Evolutionary conservation across 176 grass and related monocot genomes (phyloP), one percentile per base, ranked within the genome.

Genomic region (Pontederia crassipes): DNA sequence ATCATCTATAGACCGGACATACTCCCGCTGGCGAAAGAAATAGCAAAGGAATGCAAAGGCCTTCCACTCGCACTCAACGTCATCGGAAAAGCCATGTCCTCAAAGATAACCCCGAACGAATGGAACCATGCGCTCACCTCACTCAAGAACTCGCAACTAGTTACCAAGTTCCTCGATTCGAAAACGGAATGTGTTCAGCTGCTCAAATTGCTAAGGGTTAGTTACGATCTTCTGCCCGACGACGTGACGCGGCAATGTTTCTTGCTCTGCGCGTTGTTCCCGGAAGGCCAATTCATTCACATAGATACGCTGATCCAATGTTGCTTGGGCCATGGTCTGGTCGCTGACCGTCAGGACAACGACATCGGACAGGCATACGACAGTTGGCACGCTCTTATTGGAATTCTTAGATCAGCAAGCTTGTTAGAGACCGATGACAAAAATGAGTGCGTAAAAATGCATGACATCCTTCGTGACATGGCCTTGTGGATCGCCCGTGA

Each of bases 111-210:
- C 45, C 32, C 32, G n/a, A 46, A 62, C 15, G 60, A 62, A 35
- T 62, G 60, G 60, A 2, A 15, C 8, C 60, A 62, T 14, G 60
- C 60, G n/a, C n/a, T 62, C 28, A 62, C 60, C 40, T 46, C 40
- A 9, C 40, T 62, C 14, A 11, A 9, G n/a, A 62, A 62, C 60
- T 14, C 60, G 8, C 32, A 40, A 7, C 6, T 40, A 7, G 4
- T 7, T 40, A 40, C 32, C 2, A 40, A n/a, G n/a, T 17, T 62
- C 40, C 40, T n/a, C 11, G 35, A n/a, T 62, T 0, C 45, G 20
- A 46, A 13, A 62, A 15, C 32, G 46, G 32, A 62, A 17, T 45
- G 29, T 62, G 12, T 45, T 62, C 8, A 29, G 18, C 20, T 24
- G 20, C 20, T 24, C 20, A 24, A 24, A 8, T 45, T 1, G n/a